A percentile compares a stretch with the other conserved stretches of the same genome.
Conservation (phyloP, 805 yeast species). For the Wickerhamiella sorbophila region DNA sequence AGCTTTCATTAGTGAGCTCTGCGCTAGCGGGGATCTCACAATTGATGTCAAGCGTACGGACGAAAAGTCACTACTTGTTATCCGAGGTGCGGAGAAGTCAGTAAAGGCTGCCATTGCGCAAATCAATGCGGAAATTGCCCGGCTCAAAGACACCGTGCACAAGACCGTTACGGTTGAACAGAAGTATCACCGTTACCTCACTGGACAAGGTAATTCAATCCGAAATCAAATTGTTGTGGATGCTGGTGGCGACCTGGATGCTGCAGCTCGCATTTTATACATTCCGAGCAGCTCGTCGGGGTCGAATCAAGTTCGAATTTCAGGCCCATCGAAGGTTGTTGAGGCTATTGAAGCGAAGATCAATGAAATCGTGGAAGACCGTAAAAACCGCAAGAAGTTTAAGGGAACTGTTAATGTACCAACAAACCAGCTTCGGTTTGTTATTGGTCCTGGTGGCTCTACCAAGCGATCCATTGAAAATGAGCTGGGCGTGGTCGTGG, state of each 20-base stretch:
- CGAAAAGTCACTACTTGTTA: slow-evolving; percentile 30
- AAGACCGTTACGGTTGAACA: slow-evolving; percentile 53
- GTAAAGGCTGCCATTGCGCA: slow-evolving; percentile 56
- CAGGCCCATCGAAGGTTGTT: slow-evolving; percentile 68
- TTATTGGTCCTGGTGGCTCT: slow-evolving; percentile 73
- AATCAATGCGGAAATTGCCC: slow-evolving; percentile 49
- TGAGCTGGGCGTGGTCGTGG: slow-evolving; percentile 48
- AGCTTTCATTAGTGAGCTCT: slow-evolving; percentile 65
- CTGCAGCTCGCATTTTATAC: slow-evolving; percentile 39
- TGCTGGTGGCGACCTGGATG: slow-evolving; percentile 56
- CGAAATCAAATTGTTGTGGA: slow-evolving; percentile 57
- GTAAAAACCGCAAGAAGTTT: slow-evolving; percentile 27
- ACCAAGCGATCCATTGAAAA: slow-evolving; percentile 58
- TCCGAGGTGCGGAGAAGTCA: slow-evolving; percentile 65
- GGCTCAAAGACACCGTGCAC: slow-evolving; percentile 46
- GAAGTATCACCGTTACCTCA: slow-evolving; percentile 56
- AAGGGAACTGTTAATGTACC: slow-evolving; percentile 34
- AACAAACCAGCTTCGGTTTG: slow-evolving; percentile 54
- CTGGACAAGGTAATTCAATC: slow-evolving; percentile 66
- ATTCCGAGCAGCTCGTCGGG: slow-evolving; percentile 55
- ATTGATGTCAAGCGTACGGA: slow-evolving; percentile 26
- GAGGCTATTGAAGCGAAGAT: slow-evolving; percentile 50
- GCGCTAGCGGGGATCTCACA: slow-evolving; percentile 45
- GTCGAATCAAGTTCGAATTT: slow-evolving; percentile 35
- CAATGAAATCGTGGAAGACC: slow-evolving; percentile 39